Base-by-base conservation (phyloP, 2,329 filamentous ascomycete genomes). In the Exserohilum turcica region DNA sequence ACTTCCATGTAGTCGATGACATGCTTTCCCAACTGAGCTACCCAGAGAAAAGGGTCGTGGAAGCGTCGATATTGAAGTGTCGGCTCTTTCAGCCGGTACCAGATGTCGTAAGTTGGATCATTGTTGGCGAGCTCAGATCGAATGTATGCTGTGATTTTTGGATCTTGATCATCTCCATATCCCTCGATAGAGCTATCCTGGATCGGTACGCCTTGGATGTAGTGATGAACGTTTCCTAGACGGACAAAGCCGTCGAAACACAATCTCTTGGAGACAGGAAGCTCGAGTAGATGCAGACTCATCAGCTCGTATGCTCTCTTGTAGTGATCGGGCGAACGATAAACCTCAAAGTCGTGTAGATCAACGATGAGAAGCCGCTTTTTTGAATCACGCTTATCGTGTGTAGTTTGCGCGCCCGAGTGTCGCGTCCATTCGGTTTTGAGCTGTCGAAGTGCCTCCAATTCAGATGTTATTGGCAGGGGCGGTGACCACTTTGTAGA, bases 21-120 rank as follows among this genome's bases (percentile, higher is more conserved):
- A 62, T 91, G 85, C 65, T 92, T 93, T 0, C 83, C 80, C 0
- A 94, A 76, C 46, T 88, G 81, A 0, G 85, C 87, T 1, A 92
- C 72, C 89, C 89, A 94, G 0, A 86, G 54, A 56, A 91, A 93
- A 0, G 84, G 80, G 0, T 74, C 43, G 53, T 86, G 82, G 61
- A 87, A 92, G 2, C 84, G 75, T 9, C 55, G 57, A 63, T 94
- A 95, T 32, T 86, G 84, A 0, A 57, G 24, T 0, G 84, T 78
- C 0, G 90, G 87, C 1, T 52, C 58, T 1, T 64, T 64, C 1
- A 95, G 71, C 8, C 79, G 79, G 65, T 92, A 94, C 77, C 86
- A 93, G 0, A 90, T 70, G 9, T 78, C 69, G 12, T 68, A 56
- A 13, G 65, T 21, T 0, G 2, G 1, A 9, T 67, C 66, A 0